A percentile compares a stretch with the other conserved stretches of the same genome.
These are phyloP conservation scores for Candida buenavistaensis DNA, from an alignment of 1,139 yeast genomes.

Conservation along the genomic window DNA sequence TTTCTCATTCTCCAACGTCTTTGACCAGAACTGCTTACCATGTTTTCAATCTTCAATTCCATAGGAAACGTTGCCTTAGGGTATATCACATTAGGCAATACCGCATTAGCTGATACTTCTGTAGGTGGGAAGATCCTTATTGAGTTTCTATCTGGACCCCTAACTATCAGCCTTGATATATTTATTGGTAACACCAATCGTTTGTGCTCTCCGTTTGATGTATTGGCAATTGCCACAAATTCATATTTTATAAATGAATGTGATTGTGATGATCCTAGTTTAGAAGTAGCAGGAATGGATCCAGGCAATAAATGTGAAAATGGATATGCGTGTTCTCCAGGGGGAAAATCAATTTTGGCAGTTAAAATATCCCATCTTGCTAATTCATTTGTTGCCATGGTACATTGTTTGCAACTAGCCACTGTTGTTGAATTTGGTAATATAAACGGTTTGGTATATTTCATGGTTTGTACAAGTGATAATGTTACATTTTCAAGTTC, in stretches of 20 bases:
- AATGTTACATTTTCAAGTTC: conserved; percentile 59
- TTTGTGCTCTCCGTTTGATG: conserved; percentile 24
- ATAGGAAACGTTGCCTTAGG: conserved; percentile 86
- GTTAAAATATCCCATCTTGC: conserved; percentile 88
- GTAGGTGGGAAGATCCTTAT: conserved; percentile 95
- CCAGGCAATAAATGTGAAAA: conserved; percentile 94
- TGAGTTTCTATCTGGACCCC: conserved; percentile 85
- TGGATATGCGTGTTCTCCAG: conserved; percentile 84
- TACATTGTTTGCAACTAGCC: conserved; percentile 59
- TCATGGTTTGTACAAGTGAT: conserved; percentile 67
- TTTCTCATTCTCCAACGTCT: conserved; percentile 94
- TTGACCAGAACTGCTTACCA: conserved; percentile 49
- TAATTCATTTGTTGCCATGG: conserved; percentile 53
- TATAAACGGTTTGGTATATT: conserved; percentile 63
- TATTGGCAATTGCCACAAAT: conserved; percentile 58
- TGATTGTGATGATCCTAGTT: conserved; percentile 55
- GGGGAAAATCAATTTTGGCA: conserved; percentile 51
- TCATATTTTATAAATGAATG: conserved; percentile 68
- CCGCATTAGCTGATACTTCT: conserved; percentile 80
- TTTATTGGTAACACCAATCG: conserved; percentile 66
- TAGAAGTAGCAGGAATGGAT: conserved; percentile 77
- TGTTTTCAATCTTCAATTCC: conserved; percentile 79
- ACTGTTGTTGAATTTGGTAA: conserved; percentile 50
- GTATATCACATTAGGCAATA: conserved; percentile 82
- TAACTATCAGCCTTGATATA: conserved; percentile 71